Evolutionary conservation across 805 yeast genomes (phyloP).

Genomic region (Saturnispora saitoi): DNA sequence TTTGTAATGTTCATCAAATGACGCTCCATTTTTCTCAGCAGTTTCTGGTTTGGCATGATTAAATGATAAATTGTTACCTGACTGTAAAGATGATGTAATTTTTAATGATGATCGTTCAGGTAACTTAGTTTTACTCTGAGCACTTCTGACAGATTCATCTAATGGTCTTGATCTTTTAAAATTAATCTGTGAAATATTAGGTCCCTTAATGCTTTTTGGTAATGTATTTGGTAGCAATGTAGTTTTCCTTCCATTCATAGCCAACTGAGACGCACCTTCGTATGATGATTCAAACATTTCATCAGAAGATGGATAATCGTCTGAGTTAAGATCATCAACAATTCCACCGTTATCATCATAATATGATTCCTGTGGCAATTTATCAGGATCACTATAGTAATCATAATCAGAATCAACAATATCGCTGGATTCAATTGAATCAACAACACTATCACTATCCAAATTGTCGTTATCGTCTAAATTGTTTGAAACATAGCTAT

Average conservation of each 20-base stretch:
- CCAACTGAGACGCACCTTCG: not conserved
- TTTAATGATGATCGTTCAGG: not conserved
- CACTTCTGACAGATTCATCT: not conserved
- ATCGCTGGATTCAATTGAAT: slow-evolving; percentile 21
- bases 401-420: slow-evolving; percentile 22
- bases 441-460: slow-evolving; percentile 11
- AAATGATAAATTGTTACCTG: not conserved
- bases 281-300: slow-evolving; percentile 11
- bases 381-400: slow-evolving; percentile 8
- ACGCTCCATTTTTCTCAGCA: not conserved
- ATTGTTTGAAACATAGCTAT: not conserved
- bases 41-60: not conserved
- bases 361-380: not conserved
- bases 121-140: not conserved
- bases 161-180: slow-evolving; percentile 14
- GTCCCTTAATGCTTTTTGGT: slow-evolving; percentile 3
- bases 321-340: slow-evolving; percentile 22
- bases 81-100: not conserved
- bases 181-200: slow-evolving; percentile 16
- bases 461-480: not conserved
- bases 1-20: not conserved
- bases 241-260: not conserved
- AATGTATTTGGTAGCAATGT: not conserved
- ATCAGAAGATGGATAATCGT: slow-evolving; percentile 21
- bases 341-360: slow-evolving; percentile 7